These are phyloP conservation scores for Irpex sp. DNA, from an alignment of 1,284 basidiomycete genomes.

Conservation along the genomic window DNA sequence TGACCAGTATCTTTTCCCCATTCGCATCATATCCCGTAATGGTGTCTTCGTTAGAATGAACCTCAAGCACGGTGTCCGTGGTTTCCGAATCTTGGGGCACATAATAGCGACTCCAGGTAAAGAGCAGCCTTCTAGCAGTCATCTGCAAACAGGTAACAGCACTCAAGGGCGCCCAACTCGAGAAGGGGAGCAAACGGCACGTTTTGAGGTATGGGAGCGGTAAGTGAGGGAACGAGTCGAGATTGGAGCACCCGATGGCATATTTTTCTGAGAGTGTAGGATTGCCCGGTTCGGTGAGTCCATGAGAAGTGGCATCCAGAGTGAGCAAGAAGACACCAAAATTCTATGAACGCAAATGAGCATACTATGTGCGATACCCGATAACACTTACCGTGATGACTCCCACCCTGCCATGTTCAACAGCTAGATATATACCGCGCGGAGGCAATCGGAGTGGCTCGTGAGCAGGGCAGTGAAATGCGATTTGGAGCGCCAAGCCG, in stretches of 20 bases:
- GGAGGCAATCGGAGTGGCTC: not conserved
- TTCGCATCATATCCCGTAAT: not conserved
- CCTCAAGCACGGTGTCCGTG: not conserved
- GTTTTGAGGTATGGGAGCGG: constrained; percentile 31
- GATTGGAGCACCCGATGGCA: not conserved
- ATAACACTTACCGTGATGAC: constrained; percentile 44
- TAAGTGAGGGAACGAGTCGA: constrained; percentile 15
- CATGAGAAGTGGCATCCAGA: constrained; percentile 21
- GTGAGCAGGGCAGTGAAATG: constrained; percentile 31
- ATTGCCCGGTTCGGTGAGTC: not conserved
- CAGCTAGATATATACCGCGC: constrained; percentile 46
- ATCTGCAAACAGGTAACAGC: constrained; percentile 54
- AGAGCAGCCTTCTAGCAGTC: constrained; percentile 35
- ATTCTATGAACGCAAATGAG: constrained; percentile 29
- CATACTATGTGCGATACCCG: not conserved
- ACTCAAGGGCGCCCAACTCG: constrained; percentile 22
- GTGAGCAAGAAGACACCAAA: constrained; percentile 45
- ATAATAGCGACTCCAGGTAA: constrained; percentile 20
- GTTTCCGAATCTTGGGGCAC: not conserved
- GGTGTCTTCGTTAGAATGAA: not conserved
- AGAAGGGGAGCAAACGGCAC: constrained; percentile 34
- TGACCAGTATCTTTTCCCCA: not conserved
- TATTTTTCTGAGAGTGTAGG: not conserved
- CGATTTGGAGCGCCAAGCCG: constrained; percentile 34
- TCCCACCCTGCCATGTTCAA: constrained; percentile 45